phyloP scores from a whole-genome alignment of 495 filamentous ascomycete species.

The Aspergillus asperescens region DNA sequence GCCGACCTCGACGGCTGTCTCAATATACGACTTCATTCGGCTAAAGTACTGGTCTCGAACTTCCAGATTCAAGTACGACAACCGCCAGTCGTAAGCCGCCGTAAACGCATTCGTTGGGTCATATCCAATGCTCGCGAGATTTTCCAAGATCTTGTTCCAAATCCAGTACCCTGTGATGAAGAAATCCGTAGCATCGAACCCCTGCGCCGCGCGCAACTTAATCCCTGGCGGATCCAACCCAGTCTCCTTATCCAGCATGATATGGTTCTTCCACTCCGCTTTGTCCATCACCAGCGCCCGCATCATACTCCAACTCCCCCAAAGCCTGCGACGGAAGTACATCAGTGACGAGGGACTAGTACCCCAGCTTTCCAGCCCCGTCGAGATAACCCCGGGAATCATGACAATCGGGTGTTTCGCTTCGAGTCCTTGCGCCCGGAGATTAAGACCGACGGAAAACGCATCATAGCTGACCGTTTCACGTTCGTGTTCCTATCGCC shows the following conservation, averaged over 20 bases:
- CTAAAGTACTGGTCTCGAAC: slow-evolving; percentile 90
- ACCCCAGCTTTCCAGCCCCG: slow-evolving; percentile 94
- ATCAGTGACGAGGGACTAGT: slow-evolving; percentile 72
- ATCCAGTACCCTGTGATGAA: slow-evolving; percentile 86
- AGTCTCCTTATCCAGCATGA: slow-evolving; percentile 90
- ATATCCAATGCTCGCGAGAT: slow-evolving; percentile 90
- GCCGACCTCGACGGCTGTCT: slow-evolving; percentile 63
- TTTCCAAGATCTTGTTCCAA: slow-evolving; percentile 97
- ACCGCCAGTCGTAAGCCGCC: slow-evolving; percentile 95
- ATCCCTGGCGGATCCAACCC: slow-evolving; percentile 89
- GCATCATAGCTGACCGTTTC: slow-evolving; percentile 88
- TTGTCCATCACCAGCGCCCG: slow-evolving; percentile 87
- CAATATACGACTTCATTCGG: slow-evolving; percentile 81
- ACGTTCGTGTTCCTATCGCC: slow-evolving; percentile 65
- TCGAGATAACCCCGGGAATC: slow-evolving; percentile 96
- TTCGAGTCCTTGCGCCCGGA: slow-evolving; percentile 73
- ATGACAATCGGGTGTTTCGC: slow-evolving; percentile 89
- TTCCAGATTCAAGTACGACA: slow-evolving; percentile 87
- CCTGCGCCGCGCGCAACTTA: slow-evolving; percentile 90
- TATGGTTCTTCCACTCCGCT: slow-evolving; percentile 87
- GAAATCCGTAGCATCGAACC: slow-evolving; percentile 98
- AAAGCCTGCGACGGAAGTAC: slow-evolving; percentile 89
- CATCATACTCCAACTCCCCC: slow-evolving; percentile 99
- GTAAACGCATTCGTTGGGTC: slow-evolving; percentile 94
- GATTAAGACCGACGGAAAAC: slow-evolving; percentile 80